Evolutionary conservation across 768 basidiomycete genomes (phyloP).

Genomic region (Phylloporus rhodoxanthus): DNA sequence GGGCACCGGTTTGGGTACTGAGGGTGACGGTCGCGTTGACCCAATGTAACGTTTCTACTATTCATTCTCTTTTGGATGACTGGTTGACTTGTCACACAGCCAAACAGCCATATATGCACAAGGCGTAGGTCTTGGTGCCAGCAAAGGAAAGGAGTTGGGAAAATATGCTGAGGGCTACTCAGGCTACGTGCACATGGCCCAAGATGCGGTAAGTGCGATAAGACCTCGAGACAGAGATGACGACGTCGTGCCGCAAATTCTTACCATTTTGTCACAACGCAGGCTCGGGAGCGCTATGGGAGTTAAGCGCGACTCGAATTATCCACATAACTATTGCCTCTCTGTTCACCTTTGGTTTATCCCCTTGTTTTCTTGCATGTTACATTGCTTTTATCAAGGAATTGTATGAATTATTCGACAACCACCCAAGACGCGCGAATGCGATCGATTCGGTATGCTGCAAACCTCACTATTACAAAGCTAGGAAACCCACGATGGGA

Average conservation of each 20-base stretch:
- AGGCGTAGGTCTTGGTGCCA: conserved; percentile 88
- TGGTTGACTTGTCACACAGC: conserved; percentile 34
- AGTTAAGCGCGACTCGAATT: conserved; percentile 18
- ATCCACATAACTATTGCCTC: conserved; percentile 7
- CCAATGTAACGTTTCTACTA: conserved; percentile 54
- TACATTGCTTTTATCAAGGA: conserved; percentile 8
- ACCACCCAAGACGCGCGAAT: conserved; percentile 1
- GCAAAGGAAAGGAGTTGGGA: conserved; percentile 79
- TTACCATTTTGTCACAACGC: conserved; percentile 24
- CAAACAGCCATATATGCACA: conserved; percentile 82
- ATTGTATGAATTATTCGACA: conserved; percentile 15
- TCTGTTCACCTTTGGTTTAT: conserved; percentile 14
- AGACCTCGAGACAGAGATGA: conserved; percentile 20
- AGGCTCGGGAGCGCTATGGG: conserved; percentile 35
- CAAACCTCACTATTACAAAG: conserved; percentile 13
- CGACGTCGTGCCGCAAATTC: conserved; percentile 13
- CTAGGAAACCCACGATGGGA: conserved; percentile 25
- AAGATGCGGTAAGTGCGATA: conserved; percentile 52
- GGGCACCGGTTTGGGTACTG: conserved; percentile 78
- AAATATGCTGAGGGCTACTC: conserved; percentile 64
- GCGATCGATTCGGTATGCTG: background rate
- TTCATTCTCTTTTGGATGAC: background rate
- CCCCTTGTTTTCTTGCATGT: conserved; percentile 9
- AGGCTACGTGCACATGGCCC: conserved; percentile 67
- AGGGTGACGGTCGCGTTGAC: conserved; percentile 80